Evolutionary conservation across 2,329 filamentous ascomycete species (phyloP).

Genomic region (Fulvia fulva): DNA sequence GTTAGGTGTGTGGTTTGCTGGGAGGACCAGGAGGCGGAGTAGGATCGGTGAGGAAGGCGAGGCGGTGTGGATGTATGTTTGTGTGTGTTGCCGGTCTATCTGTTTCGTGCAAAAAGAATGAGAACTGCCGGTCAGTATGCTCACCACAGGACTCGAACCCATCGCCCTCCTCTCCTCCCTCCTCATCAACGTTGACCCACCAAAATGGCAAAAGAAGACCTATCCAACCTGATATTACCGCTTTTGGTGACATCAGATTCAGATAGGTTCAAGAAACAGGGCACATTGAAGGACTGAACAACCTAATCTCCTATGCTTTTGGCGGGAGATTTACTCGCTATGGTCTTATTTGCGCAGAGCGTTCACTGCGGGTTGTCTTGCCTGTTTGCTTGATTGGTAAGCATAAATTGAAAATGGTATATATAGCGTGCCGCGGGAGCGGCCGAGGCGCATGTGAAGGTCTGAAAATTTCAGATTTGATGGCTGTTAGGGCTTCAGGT

Average conservation of each 20-base stretch:
- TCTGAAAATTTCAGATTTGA: no score
- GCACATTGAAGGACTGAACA: background rate
- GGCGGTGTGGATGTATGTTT: no score
- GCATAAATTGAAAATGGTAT: background rate
- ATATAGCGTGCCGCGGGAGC: background rate
- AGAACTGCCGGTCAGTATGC: no score
- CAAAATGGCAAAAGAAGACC: background rate
- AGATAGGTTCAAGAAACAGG: background rate
- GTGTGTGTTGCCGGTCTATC: no score
- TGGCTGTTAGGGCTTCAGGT: no score
- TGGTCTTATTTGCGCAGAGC: background rate
- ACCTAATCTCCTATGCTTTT: background rate
- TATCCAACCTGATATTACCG: background rate
- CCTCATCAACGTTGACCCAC: no score
- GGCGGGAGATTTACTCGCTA: background rate
- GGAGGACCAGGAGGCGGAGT: slow-evolving; percentile 2
- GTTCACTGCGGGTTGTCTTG: background rate
- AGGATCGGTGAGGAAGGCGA: no score
- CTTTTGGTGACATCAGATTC: background rate
- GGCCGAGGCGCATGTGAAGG: background rate
- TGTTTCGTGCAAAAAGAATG: no score
- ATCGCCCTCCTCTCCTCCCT: no score
- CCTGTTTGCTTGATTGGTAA: background rate
- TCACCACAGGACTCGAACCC: no score
- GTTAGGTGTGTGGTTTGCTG: slow-evolving; percentile 6